Percentiles rank a stretch among this genome's conserved stretches.
These are phyloP conservation scores for Butyriboletus appendiculatus DNA, from an alignment of 1,284 basidiomycete species.

Conservation along the genomic window DNA sequence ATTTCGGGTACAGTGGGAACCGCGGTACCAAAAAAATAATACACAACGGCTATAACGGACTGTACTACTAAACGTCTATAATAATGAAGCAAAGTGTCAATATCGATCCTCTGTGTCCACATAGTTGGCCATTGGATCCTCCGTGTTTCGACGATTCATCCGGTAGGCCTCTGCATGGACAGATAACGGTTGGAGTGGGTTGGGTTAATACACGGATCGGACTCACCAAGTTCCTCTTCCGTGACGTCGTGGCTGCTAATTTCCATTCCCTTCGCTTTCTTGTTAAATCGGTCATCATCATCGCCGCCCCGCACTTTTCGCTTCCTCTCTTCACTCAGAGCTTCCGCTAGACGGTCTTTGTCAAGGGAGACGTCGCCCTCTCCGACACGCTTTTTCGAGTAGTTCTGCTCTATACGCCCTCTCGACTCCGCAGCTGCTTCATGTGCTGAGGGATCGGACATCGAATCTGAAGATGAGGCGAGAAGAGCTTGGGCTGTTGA, in stretches of 20 bases:
- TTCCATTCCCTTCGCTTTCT: slow-evolving; percentile 55
- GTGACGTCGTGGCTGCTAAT: slow-evolving; percentile 72
- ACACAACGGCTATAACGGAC: neutral
- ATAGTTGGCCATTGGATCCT: slow-evolving; percentile 91
- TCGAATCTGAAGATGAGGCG: slow-evolving; percentile 36
- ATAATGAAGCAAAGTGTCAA: slow-evolving; percentile 1
- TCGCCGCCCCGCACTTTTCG: slow-evolving; percentile 62
- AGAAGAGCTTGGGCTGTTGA: slow-evolving; percentile 74
- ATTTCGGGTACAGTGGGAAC: slow-evolving; percentile 37
- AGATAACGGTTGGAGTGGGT: slow-evolving; percentile 12
- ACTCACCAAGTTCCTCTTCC: slow-evolving; percentile 88
- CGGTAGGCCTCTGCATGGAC: slow-evolving; percentile 75
- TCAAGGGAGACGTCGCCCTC: slow-evolving; percentile 78
- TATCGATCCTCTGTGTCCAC: slow-evolving; percentile 52
- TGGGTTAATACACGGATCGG: slow-evolving; percentile 9
- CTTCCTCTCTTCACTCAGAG: slow-evolving; percentile 81
- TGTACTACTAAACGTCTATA: slow-evolving; percentile 25
- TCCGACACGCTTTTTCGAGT: slow-evolving; percentile 68
- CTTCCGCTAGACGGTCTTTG: slow-evolving; percentile 64
- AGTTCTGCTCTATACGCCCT: slow-evolving; percentile 58
- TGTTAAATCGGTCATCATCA: slow-evolving; percentile 57
- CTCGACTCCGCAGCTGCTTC: slow-evolving; percentile 37
- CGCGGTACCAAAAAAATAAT: slow-evolving; percentile 33
- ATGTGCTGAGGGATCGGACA: slow-evolving; percentile 26
- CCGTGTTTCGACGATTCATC: slow-evolving; percentile 65